phyloP scores from a whole-genome alignment of 306 rosid species.

The Rosa rugosa region DNA sequence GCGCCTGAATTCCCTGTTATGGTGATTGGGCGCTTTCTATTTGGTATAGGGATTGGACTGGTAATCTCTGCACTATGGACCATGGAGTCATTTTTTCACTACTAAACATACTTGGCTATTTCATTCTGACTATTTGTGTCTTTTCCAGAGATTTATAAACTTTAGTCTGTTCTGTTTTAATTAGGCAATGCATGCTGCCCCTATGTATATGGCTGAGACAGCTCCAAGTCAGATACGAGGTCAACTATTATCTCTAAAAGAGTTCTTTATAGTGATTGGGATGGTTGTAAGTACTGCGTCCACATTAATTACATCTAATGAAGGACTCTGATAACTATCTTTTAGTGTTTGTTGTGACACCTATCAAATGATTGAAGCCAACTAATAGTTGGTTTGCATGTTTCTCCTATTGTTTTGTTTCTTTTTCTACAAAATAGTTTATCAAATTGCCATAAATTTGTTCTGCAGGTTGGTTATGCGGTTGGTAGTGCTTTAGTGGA shows the following conservation, averaged over 20 bases:
- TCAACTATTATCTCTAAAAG: slow-evolving; percentile 76
- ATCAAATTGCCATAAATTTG: neutral
- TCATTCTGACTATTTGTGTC: neutral
- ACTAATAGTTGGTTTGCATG: slow-evolving; percentile 4
- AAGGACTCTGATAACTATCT: slow-evolving; percentile 4
- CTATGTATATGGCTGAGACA: slow-evolving; percentile 97
- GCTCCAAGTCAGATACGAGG: slow-evolving; percentile 83
- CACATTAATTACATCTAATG: slow-evolving; percentile 7
- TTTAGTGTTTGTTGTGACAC: neutral
- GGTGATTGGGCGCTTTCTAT: slow-evolving; percentile 72
- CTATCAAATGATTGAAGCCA: neutral
- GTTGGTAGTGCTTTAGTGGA: slow-evolving; percentile 82
- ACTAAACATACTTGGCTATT: neutral
- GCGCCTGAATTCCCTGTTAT: slow-evolving; percentile 72
- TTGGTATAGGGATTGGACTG: slow-evolving; percentile 36
- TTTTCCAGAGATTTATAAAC: neutral
- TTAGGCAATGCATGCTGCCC: slow-evolving; percentile 98
- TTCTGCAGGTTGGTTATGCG: slow-evolving; percentile 75
- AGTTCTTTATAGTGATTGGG: slow-evolving; percentile 90
- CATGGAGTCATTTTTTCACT: neutral
- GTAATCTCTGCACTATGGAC: slow-evolving; percentile 27
- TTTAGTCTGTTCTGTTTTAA: slow-evolving; percentile 30
- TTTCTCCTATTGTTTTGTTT: slow-evolving; percentile 1
- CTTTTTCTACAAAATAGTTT: neutral
- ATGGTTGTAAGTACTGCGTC: slow-evolving; percentile 75